Conservation (phyloP, 1,284 basidiomycete genomes). For the Rhodotorula sp. region DNA sequence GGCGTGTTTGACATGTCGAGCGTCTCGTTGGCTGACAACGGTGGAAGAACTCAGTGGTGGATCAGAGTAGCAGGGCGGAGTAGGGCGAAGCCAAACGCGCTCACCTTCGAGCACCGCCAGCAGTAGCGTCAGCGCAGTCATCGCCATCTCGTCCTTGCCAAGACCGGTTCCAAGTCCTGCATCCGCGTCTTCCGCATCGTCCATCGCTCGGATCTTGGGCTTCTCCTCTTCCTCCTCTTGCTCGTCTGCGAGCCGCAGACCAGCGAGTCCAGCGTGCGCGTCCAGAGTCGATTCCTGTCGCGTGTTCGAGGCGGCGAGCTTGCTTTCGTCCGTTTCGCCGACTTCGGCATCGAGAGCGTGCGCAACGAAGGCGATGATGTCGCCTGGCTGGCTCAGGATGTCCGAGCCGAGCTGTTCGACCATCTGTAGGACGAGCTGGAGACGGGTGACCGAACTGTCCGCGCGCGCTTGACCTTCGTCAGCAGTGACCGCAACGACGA, state of each 20-base stretch:
- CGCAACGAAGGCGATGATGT: constrained; percentile 74
- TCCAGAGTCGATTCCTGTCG: neutral
- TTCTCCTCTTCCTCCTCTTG: constrained; percentile 29
- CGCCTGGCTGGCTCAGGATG: constrained; percentile 67
- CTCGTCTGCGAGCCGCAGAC: constrained; percentile 34
- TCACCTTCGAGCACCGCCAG: constrained; percentile 78
- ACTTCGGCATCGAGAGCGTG: constrained; percentile 56
- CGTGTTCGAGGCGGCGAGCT: neutral
- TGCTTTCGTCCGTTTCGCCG: neutral
- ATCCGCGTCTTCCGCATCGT: constrained; percentile 53
- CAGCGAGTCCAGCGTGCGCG: constrained; percentile 4
- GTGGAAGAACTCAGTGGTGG: too few species aligned
- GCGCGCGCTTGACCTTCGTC: neutral
- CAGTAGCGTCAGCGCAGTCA: constrained; percentile 72
- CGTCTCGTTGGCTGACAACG: constrained; percentile 69
- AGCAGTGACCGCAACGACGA: too few species aligned
- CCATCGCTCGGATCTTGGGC: constrained; percentile 50
- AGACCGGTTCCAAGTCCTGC: constrained; percentile 46
- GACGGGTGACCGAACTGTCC: constrained; percentile 55
- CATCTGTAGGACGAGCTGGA: constrained; percentile 75
- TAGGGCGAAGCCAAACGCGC: too few species aligned
- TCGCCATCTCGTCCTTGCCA: constrained; percentile 62
- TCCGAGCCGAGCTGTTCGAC: constrained; percentile 65
- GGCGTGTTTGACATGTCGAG: constrained; percentile 63
- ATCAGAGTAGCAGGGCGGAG: too few species aligned